A percentile compares a stretch with the other conserved stretches of the same genome.
These are phyloP conservation scores for Backusella luteola DNA, from an alignment of 192 early-diverging fungal species.

Conservation along the genomic window DNA sequence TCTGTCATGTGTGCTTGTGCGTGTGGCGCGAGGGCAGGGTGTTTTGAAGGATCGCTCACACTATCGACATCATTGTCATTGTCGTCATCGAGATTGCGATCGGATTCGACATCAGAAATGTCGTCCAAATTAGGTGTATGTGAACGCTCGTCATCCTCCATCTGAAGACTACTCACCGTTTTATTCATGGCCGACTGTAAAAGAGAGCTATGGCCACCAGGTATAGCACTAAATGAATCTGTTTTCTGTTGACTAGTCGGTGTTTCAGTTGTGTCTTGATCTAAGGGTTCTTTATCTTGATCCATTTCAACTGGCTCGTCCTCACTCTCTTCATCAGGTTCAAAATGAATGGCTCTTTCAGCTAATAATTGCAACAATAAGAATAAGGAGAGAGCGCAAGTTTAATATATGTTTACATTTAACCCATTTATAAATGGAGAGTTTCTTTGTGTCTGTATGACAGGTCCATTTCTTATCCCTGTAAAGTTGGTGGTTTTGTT, in stretches of 20 bases:
- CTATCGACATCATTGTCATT: conserved; percentile 10
- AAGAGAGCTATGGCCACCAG: conserved; percentile 12
- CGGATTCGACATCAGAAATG: conserved; percentile 17
- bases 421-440: conserved; percentile 17
- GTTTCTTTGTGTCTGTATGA: conserved; percentile 6
- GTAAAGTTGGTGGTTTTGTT: not conserved
- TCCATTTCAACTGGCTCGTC: conserved; percentile 7
- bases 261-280: not conserved
- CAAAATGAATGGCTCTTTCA: conserved; percentile 20
- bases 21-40: conserved; percentile 25
- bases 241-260: not conserved
- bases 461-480: conserved; percentile 28
- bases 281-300: not conserved
- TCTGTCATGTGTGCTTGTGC: conserved; percentile 20
- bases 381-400: not conserved
- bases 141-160: conserved; percentile 8
- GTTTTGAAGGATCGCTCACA: conserved; percentile 26
- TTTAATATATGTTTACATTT: conserved; percentile 12
- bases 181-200: conserved; percentile 3
- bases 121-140: conserved; percentile 16
- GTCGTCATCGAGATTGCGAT: conserved; percentile 5
- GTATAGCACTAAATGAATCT: not conserved
- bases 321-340: conserved; percentile 18
- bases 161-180: not conserved
- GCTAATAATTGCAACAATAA: conserved; percentile 1